Base-by-base conservation (phyloP, 2,329 filamentous ascomycete genomes). In the Microdochium bolleyi region DNA sequence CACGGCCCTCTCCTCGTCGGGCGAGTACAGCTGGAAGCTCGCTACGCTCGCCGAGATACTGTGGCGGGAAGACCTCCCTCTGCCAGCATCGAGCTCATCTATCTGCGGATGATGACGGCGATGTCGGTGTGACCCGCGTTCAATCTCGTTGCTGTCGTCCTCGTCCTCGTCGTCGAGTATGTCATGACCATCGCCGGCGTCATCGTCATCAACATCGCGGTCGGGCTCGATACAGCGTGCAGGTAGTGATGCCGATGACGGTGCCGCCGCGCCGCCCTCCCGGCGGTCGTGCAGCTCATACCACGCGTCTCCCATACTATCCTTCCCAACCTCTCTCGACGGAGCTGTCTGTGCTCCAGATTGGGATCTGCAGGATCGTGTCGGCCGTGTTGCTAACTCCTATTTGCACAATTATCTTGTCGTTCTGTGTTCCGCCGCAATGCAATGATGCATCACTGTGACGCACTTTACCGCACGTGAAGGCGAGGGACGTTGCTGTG, bases 1-100 rank as follows among this genome's bases (percentile, higher is more conserved):
- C 9, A 95, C 84, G 3, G 75, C 73, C 22, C 67, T 71, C 64
- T 95, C 91, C 67, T 96, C 91, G 52, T 91, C 85, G 0, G 73
- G 70, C 2, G 78, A 78, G 54, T 78, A 81, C 9, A 46, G 41
- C 41, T 46, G 41, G 41, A 46, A 46, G 41, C 41, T 46, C 13
- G 41, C 41, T 7, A 46, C 41, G 41, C 41, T 46, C 13, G 14
- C 19, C 3, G 34, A 14, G 7, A 16, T 21, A 8, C 41, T 46
- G 41, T 24, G 16, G 16, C 19, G 41, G 27, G 27, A n/a, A n/a
- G n/a, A 30, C 27, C 27, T 30, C 41, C 41, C 16, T 5, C 41
- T 46, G 19, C 34, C 4, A 16, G 34, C 34, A 5, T 14, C n/a
- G 34, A 16, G 5, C 3, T 38, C 34, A 14, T 19, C 34, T 30